These are phyloP conservation scores for Neurospora sp. DNA, from an alignment of 495 filamentous ascomycete species.

Conservation along the genomic window DNA sequence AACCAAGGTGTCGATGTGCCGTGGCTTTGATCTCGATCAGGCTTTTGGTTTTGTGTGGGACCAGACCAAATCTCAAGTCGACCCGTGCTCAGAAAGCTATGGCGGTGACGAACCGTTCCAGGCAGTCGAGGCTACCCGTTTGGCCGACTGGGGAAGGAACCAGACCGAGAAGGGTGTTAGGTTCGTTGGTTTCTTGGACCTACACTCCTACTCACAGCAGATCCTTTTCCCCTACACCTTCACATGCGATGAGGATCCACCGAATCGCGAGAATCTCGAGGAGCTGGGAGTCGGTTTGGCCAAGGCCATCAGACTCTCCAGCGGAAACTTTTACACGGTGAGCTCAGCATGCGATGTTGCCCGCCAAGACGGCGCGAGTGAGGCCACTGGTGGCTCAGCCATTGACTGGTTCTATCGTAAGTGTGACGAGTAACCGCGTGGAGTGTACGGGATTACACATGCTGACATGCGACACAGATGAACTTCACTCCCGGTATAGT, in stretches of 20 bases:
- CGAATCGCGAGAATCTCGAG: slow-evolving; percentile 80
- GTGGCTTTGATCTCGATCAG: slow-evolving; percentile 81
- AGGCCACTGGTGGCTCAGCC: slow-evolving; percentile 60
- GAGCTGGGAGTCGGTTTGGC: slow-evolving; percentile 84
- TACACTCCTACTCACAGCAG: slow-evolving; percentile 95
- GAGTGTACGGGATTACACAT: background rate
- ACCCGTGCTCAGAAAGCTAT: slow-evolving; percentile 89
- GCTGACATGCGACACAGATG: slow-evolving; percentile 28
- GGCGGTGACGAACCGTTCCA: slow-evolving; percentile 78
- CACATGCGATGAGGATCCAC: slow-evolving; percentile 65
- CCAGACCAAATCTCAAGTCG: slow-evolving; percentile 49
- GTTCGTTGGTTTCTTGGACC: slow-evolving; percentile 76
- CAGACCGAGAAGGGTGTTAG: slow-evolving; percentile 62
- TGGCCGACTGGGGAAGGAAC: slow-evolving; percentile 81
- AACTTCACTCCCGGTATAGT: slow-evolving; percentile 67
- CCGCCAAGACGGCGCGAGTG: slow-evolving; percentile 19
- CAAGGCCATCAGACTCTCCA: slow-evolving; percentile 73
- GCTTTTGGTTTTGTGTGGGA: slow-evolving; percentile 82
- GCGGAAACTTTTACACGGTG: slow-evolving; percentile 67
- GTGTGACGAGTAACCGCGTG: background rate
- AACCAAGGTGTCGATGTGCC: slow-evolving; percentile 74
- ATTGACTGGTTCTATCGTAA: slow-evolving; percentile 88
- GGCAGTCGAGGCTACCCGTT: slow-evolving; percentile 60
- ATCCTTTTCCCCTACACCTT: slow-evolving; percentile 89
- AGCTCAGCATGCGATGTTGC: slow-evolving; percentile 73